Base-by-base conservation (phyloP, 73 alveolate genomes). In the Symbiodinium pilosum region DNA sequence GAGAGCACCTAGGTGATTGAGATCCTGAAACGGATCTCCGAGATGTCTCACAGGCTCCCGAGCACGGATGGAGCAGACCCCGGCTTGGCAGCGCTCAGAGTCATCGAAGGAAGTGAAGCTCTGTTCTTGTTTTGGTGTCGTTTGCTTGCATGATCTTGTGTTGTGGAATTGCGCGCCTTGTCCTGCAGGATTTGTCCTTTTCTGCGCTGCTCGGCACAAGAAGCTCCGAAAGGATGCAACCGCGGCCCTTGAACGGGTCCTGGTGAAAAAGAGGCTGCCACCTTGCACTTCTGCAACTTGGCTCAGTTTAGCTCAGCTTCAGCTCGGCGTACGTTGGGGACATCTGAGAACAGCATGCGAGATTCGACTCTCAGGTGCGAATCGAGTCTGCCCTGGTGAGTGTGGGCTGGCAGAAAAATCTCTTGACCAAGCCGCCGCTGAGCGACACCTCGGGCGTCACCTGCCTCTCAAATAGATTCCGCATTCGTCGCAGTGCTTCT, bases 281-380 rank as follows among this genome's bases (percentile, higher is more conserved):
- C 97, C 97, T 7, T 91, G 97, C 88, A 91, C 97, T n/a, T 42
- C 88, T 9, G 97, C 38, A n/a, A 32, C 68, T 69, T 30, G 89
- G 97, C 12, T 43, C 26, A 4, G 30, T 64, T 64, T 24, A 9
- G 30, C 18, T 6, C 38, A 26, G 6, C 81, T 30, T 47, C 59
- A n/a, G n/a, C n/a, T n/a, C n/a, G n/a, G n/a, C n/a, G n/a, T n/a
- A n/a, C n/a, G n/a, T 16, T 54, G 73, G 2, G 20, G 20, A 0
- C 73, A 54, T 30, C 26, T 0, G 26, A 54, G 71, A 54, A 54
- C 30, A 21, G 30, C 26, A 21, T 30, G 32, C 20, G 73, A 24
- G 32, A 54, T 54, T 30, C 28, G 20, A 5, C 73, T 54, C 26
- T n/a, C 34, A 64, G 81, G 81, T 64, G 81, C 81, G 81, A 32